These are phyloP conservation scores for Vanrija sp. DNA, from an alignment of 1,284 basidiomycete species.

Conservation along the genomic window DNA sequence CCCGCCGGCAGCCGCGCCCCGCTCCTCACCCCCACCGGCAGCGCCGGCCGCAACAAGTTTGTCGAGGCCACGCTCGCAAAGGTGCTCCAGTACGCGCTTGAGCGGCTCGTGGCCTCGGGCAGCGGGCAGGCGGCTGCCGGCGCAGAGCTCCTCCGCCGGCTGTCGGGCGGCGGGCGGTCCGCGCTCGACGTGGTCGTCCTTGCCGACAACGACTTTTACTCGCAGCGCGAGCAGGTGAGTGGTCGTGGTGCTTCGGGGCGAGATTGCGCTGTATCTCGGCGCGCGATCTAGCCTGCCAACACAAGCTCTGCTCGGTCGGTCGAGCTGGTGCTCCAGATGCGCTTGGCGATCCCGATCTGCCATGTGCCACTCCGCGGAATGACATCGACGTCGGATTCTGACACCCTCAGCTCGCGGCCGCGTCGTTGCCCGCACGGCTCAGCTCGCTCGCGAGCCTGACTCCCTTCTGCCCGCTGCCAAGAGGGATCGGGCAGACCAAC, in stretches of 20 bases:
- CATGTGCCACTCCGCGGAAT: too few species aligned
- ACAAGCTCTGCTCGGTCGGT: background rate
- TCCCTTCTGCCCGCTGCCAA: constrained; percentile 70
- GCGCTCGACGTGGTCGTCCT: constrained; percentile 74
- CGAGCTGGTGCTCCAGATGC: background rate
- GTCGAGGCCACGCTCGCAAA: constrained; percentile 80
- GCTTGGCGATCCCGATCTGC: too few species aligned
- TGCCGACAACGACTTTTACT: constrained; percentile 98
- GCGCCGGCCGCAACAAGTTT: constrained; percentile 70
- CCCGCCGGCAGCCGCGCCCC: constrained; percentile 4
- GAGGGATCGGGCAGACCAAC: constrained; percentile 73
- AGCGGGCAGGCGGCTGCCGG: constrained; percentile 6
- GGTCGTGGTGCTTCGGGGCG: background rate
- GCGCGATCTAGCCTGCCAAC: too few species aligned
- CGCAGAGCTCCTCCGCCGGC: constrained; percentile 42
- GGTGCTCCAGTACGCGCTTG: constrained; percentile 64
- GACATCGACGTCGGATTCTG: background rate
- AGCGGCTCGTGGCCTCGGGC: constrained; percentile 54
- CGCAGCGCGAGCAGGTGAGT: constrained; percentile 76
- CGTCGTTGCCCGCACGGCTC: constrained; percentile 56
- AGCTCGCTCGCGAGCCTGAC: constrained; percentile 61
- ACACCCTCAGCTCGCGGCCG: constrained; percentile 57
- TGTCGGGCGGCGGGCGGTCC: constrained; percentile 16
- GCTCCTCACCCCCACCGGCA: constrained; percentile 13
- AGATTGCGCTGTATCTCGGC: background rate